Base-by-base conservation (phyloP, 345 rosid species). In the Murraya paniculata region DNA sequence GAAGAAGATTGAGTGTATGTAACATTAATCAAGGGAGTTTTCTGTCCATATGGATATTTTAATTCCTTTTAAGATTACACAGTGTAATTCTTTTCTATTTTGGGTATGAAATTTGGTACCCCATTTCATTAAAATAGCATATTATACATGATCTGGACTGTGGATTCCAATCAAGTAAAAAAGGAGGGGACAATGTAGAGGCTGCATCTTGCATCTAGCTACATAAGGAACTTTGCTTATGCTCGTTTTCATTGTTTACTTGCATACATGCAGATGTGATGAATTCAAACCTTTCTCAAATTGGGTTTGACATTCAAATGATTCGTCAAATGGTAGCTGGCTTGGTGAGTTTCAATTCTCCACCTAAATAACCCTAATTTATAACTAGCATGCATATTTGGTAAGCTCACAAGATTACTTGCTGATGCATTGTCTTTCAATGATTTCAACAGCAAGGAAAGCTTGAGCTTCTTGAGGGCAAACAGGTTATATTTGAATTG, bases 281-380 rank as follows among this genome's bases (percentile, higher is more conserved):
- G 93, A 90, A 80, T 71, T 85, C 93, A 64, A 91, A 85, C 80
- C 90, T 95, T 84, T 90, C 96, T 45, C 89, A 87, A 80, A 93
- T 95, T 75, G 98, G 97, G 30, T 91, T 81, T 73, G 92, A 91
- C 82, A 88, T 91, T 68, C 92, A 90, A 71, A 76, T 78, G 55
- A 84, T 95, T 81, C 85, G 86, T 64, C 86, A 89, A 82, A 89
- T 95, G 94, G 88, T 95, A 60, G 83, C 91, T 18, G 97, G 94
- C 64, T 68, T 95, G 87, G 99, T 92, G 77, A 95, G 97, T 82
- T 76, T 70, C 71, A 56, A 67, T 78, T 71, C 66, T 75, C 67
- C 36, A 21, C 79, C 7, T 39, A 19, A 45, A 28, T 55, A 35
- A 56, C 22, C 31, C 35, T 30, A 66, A 64, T 65, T 24, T 76